Conservation (phyloP, 2,329 filamentous ascomycete genomes). For the Dactylellina parvicollis region DNA sequence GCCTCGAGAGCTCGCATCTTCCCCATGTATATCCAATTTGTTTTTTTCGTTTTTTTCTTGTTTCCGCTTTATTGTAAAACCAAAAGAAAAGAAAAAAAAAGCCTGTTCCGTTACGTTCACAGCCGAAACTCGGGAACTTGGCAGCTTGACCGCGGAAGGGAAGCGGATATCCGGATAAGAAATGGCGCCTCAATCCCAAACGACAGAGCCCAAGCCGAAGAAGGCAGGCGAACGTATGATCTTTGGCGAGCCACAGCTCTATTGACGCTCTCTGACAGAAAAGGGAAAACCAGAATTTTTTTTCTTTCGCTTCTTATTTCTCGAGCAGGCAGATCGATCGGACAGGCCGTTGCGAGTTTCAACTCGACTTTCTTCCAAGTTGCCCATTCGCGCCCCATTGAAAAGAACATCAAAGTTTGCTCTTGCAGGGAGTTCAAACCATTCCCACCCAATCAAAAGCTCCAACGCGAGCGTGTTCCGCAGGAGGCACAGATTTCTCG, state of each 20-base stretch:
- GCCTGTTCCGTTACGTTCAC: too few species aligned
- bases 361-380: background rate
- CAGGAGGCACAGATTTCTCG: too few species aligned
- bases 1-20: constrained; percentile 2
- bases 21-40: too few species aligned
- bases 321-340: background rate
- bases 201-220: constrained; percentile 25
- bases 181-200: constrained; percentile 33
- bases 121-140: constrained; percentile 48
- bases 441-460: background rate
- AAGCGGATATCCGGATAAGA: constrained; percentile 51
- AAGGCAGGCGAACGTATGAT: constrained; percentile 9
- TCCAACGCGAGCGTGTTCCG: background rate
- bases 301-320: constrained; percentile 1
- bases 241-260: constrained; percentile 19
- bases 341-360: background rate
- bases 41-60: too few species aligned
- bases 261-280: background rate
- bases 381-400: background rate
- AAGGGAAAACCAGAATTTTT: background rate
- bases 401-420: background rate
- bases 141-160: constrained; percentile 43
- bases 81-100: too few species aligned
- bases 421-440: too few species aligned
- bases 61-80: too few species aligned